Evolutionary conservation across 441 rosid species (phyloP), one percentile per base, ranked within the genome.

Genomic region (Raphanus hybrid): DNA sequence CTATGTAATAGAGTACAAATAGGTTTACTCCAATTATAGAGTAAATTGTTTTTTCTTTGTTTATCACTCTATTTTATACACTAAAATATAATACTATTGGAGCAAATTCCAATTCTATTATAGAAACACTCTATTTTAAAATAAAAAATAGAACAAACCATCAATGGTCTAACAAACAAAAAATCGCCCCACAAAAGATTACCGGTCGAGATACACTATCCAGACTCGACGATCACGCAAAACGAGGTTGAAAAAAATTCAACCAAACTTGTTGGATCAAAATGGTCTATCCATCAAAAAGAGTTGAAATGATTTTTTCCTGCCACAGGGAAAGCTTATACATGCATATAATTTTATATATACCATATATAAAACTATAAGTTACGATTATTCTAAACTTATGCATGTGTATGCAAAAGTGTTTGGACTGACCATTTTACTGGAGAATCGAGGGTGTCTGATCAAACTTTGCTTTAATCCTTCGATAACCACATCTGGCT

Each of bases 361-460:
- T 15, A 50, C 71, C 43, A 50, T 29, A 45, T 12, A 8, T 4
- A 68, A 50, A 27, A 7, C n/a, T 48, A 27, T 8, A 52, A 14
- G 61, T 29, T 50, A 50, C 8, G 10, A 48, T 45, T 2, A 50
- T 27, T 8, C 20, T 54, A 69, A 29, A 50, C 63, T 11, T 58
- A n/a, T 43, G 29, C 29, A 18, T 23, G 29, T 57, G 48, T 16
- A 23, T 20, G 37, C 52, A 54, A 62, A 43, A 70, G 41, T 48
- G 26, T 65, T 59, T 27, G 39, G 60, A 59, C 71, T 20, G 55
- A 86, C 94, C 86, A 86, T 79, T 26, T 82, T 86, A 79, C 87
- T 86, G 34, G 87, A 84, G 80, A 89, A 91, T 69, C 97, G 97
- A 74, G 94, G 94, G 69, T 89, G 94, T 43, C 70, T 81, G 59